Evolutionary conservation across 1,139 yeast genomes (phyloP).

Genomic region (Blastobotrys arbuscula): DNA sequence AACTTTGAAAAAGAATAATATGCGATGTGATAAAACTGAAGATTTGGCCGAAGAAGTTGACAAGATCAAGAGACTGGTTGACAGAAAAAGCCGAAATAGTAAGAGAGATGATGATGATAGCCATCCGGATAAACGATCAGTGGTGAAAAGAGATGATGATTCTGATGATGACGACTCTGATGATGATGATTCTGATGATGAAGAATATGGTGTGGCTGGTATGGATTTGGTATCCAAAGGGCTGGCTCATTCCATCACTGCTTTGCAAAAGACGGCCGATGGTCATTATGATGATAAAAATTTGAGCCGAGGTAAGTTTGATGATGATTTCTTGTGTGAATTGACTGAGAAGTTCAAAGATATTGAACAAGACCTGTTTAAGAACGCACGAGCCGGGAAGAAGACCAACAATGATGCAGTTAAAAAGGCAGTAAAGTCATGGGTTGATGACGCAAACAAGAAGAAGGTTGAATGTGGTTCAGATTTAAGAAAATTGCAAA

Average conservation of each 20-base stretch:
- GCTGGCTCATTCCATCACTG: not conserved
- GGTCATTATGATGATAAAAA: conserved; percentile 4
- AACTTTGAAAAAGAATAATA: not conserved
- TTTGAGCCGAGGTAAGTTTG: conserved; percentile 1
- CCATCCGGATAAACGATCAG: not conserved
- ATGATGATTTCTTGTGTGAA: conserved; percentile 6
- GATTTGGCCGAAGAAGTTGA: not conserved
- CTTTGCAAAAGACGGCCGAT: not conserved
- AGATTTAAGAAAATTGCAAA: not conserved
- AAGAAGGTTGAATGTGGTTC: not conserved
- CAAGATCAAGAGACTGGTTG: not conserved
- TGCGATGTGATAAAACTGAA: not conserved
- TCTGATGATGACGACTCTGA: not conserved
- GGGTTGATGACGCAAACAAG: not conserved
- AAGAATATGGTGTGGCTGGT: too few species aligned
- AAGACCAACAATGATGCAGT: not conserved
- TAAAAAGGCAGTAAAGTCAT: not conserved
- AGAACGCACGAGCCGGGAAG: not conserved
- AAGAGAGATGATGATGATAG: not conserved
- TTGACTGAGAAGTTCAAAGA: conserved; percentile 5
- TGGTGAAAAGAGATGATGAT: not conserved
- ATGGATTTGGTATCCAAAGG: not conserved
- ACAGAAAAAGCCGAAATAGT: not conserved
- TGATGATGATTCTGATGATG: not conserved
- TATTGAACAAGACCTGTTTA: not conserved